Conservation (phyloP, 768 basidiomycete species). For the Lactarius vividus region DNA sequence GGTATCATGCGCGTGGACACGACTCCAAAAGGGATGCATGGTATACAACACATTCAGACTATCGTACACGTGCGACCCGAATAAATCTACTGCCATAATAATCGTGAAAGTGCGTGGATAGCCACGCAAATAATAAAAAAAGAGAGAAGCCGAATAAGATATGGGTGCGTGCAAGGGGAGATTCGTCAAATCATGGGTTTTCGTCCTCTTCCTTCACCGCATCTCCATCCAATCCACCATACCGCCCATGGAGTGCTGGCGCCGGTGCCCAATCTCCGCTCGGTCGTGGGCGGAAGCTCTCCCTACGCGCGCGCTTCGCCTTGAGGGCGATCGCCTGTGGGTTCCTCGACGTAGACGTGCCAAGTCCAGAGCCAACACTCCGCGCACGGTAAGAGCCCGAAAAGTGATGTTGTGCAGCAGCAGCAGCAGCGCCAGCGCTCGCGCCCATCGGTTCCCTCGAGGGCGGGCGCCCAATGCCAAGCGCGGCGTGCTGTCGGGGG, state of each 20-base stretch:
- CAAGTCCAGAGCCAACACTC: constrained; percentile 21
- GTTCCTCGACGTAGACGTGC: constrained; percentile 22
- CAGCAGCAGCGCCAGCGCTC: constrained; percentile 4
- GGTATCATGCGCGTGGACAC: not conserved
- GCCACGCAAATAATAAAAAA: constrained; percentile 12
- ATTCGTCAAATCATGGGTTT: constrained; percentile 11
- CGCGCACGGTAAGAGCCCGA: constrained; percentile 14
- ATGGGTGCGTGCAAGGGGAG: not conserved
- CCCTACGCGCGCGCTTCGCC: constrained; percentile 53
- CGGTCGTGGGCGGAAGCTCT: constrained; percentile 82
- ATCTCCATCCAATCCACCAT: constrained; percentile 33
- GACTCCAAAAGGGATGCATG: constrained; percentile 4
- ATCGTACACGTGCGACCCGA: constrained; percentile 21
- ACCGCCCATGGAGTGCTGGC: constrained; percentile 27
- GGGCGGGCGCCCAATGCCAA: constrained; percentile 52
- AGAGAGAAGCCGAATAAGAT: constrained; percentile 13
- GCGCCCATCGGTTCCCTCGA: constrained; percentile 35
- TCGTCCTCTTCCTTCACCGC: constrained; percentile 35
- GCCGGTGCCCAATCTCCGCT: constrained; percentile 52
- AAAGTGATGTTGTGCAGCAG: not conserved
- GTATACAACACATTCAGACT: constrained; percentile 24
- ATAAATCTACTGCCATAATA: constrained; percentile 23
- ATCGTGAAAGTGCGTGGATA: constrained; percentile 20
- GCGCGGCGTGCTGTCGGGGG: constrained; percentile 49
- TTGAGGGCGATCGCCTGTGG: constrained; percentile 43